These are phyloP conservation scores for Chaetomidium leptoderma DNA, from an alignment of 495 filamentous ascomycete genomes.

Conservation along the genomic window DNA sequence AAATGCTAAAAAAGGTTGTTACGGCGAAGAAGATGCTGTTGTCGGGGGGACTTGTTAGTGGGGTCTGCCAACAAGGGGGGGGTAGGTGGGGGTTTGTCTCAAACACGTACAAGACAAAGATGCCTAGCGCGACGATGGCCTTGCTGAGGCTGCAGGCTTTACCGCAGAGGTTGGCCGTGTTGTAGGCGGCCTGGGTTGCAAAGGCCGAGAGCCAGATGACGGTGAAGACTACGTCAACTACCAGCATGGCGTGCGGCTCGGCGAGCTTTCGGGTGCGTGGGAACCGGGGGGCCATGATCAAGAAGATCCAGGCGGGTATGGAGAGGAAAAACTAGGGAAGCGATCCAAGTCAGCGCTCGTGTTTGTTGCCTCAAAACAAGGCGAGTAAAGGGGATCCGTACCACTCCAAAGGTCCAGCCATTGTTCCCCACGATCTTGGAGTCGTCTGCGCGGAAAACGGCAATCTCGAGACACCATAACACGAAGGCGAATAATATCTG, in stretches of 20 bases:
- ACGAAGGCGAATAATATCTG: constrained; percentile 68
- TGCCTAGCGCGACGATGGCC: constrained; percentile 69
- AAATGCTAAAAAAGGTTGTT: constrained; percentile 70
- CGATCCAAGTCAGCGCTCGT: background rate
- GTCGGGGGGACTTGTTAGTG: background rate
- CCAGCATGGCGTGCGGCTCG: constrained; percentile 76
- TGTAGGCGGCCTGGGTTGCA: constrained; percentile 66
- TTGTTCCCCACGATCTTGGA: constrained; percentile 62
- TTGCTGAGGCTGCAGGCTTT: constrained; percentile 67
- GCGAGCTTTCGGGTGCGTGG: constrained; percentile 73
- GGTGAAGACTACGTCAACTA: constrained; percentile 66
- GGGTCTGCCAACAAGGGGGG: background rate
- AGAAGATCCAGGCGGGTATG: constrained; percentile 76
- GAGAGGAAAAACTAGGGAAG: constrained; percentile 71
- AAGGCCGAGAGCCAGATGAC: constrained; percentile 85
- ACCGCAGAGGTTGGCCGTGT: constrained; percentile 47
- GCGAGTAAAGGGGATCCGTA: constrained; percentile 38
- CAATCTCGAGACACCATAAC: constrained; percentile 67
- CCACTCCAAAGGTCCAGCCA: constrained; percentile 73
- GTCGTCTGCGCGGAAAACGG: constrained; percentile 59
- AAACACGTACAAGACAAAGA: constrained; percentile 70
- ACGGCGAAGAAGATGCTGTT: constrained; percentile 69
- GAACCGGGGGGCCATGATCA: constrained; percentile 78
- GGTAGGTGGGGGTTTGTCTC: background rate
- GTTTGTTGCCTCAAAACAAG: constrained; percentile 3